A percentile compares a stretch with the other conserved stretches of the same genome.
Evolutionary conservation across 2,329 filamentous ascomycete genomes (phyloP).

Genomic region (Sporothrix curviconia): DNA sequence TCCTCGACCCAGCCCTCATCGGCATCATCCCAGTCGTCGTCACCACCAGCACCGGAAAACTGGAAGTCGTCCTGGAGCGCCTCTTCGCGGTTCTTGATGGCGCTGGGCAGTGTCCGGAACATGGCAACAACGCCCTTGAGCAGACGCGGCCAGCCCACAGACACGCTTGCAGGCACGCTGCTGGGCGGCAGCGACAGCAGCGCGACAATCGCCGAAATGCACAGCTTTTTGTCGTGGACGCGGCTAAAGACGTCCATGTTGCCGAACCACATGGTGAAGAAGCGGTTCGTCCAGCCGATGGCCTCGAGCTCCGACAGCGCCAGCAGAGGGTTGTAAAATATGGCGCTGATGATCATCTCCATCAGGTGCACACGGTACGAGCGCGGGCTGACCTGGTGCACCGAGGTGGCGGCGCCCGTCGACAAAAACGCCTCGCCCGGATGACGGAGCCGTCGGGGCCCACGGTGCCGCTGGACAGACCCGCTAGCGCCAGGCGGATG

Average conservation of each 20-base stretch:
- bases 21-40: conserved; percentile 77
- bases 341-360: conserved; percentile 97
- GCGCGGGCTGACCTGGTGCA: conserved; percentile 63
- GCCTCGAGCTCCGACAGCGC: conserved; percentile 81
- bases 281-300: conserved; percentile 95
- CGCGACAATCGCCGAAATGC: conserved; percentile 85
- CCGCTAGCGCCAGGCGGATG: conserved; percentile 79
- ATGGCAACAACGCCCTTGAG: conserved; percentile 81
- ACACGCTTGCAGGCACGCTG: conserved; percentile 85
- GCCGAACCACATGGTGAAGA: conserved; percentile 97
- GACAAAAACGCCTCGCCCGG: conserved; percentile 13
- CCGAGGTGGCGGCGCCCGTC: conserved; percentile 14
- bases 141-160: conserved; percentile 89
- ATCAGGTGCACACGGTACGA: conserved; percentile 93
- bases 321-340: conserved; percentile 91
- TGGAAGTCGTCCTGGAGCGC: conserved; percentile 83
- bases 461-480: conserved; percentile 46
- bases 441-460: conserved; percentile 48
- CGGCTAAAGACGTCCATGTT: conserved; percentile 89
- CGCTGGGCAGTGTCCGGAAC: conserved; percentile 84
- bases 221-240: conserved; percentile 98
- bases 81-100: conserved; percentile 86
- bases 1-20: conserved; percentile 76
- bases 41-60: conserved; percentile 60
- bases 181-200: conserved; percentile 73